Base-by-base conservation (phyloP, 1,284 basidiomycete genomes). In the Apiotrichum veenhuisii region DNA sequence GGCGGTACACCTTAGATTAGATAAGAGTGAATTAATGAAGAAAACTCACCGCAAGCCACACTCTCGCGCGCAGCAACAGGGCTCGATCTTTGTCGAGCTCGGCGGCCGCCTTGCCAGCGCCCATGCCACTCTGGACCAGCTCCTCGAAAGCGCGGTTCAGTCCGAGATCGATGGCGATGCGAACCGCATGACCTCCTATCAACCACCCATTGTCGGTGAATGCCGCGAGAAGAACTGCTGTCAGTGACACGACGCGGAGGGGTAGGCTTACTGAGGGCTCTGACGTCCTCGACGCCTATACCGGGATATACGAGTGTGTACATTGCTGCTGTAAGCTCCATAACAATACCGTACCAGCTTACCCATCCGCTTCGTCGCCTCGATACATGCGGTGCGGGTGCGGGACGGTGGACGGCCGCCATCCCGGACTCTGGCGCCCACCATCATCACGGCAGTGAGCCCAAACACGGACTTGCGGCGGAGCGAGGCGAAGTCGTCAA, bases 121-220 rank as follows among this genome's bases (percentile, higher is more conserved):
- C 80, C 77, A 83, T 80, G 73, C 91, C 89, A 26, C 86, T 81
- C 63, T 82, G 83, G 33, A 85, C 75, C 23, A 92, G 78, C 67
- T 81, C 83, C 11, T 87, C 87, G 87, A 89, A 92, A 25, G 88
- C 87, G 70, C 87, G 87, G 72, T 91, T 87, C 81, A 91, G 83
- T 37, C 87, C 89, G 30, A 91, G 78, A 68, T 92, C 90, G 81
- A 91, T 85, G 25, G 88, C 89, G 87, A 92, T 89, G 50, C 89
- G 83, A 18, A 91, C 88, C 18, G 89, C 90, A 76, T 91, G 89
- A 3, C 89, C 59, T 10, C 87, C 87, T 66, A 87, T 87, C 27
- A 91, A 74, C 89, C 89, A 92, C 2, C 89, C 89, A 64, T 90
- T 88, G 63, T 91, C 87, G 7, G 87, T 89, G 87, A 88, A 91